A percentile compares a stretch with the other conserved stretches of the same genome.
These are phyloP conservation scores for Cutaneotrichosporon dermatis DNA, from an alignment of 1,284 basidiomycete species.

Conservation along the genomic window DNA sequence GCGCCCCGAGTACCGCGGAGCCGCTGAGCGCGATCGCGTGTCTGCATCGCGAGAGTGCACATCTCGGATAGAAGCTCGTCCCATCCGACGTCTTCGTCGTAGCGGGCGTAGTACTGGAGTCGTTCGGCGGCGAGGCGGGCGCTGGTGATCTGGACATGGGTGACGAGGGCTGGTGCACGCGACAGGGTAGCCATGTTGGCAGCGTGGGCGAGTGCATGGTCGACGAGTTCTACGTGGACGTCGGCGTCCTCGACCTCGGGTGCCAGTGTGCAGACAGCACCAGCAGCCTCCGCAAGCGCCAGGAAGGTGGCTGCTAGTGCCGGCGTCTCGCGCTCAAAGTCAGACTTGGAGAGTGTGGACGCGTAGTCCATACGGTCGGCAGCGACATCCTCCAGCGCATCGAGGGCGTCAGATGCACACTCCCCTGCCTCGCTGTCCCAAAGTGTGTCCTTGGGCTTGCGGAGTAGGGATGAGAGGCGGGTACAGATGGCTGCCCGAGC, in stretches of 20 bases:
- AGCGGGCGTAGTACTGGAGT: slow-evolving; percentile 28
- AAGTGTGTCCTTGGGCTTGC: slow-evolving; percentile 11
- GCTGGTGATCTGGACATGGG: slow-evolving; percentile 41
- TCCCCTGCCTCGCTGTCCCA: slow-evolving; percentile 36
- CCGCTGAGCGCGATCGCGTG: slow-evolving; percentile 36
- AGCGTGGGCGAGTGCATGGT: slow-evolving; percentile 44
- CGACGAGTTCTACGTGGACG: slow-evolving; percentile 38
- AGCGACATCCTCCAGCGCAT: slow-evolving; percentile 41
- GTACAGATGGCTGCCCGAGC: slow-evolving; percentile 28
- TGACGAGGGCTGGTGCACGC: slow-evolving; percentile 36
- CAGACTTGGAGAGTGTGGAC: slow-evolving; percentile 21
- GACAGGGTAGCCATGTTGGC: slow-evolving; percentile 45
- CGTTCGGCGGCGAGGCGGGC: slow-evolving; percentile 36
- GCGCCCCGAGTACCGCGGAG: slow-evolving; percentile 37
- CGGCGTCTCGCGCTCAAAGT: slow-evolving; percentile 33
- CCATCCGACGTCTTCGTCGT: slow-evolving; percentile 43
- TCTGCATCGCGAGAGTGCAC: slow-evolving; percentile 36
- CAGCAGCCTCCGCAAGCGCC: slow-evolving; percentile 33
- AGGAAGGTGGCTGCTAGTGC: slow-evolving; percentile 42
- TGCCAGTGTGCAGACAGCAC: slow-evolving; percentile 32
- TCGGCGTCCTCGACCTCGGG: slow-evolving; percentile 36
- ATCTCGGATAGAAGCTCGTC: slow-evolving; percentile 39
- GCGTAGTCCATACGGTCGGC: slow-evolving; percentile 42
- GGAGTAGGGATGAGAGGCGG: slow-evolving; percentile 26
- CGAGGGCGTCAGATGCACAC: slow-evolving; percentile 38